A percentile compares a stretch with the other conserved stretches of the same genome.
These are phyloP conservation scores for Isatis lusitanica DNA, from an alignment of 441 rosid species.

Conservation along the genomic window DNA sequence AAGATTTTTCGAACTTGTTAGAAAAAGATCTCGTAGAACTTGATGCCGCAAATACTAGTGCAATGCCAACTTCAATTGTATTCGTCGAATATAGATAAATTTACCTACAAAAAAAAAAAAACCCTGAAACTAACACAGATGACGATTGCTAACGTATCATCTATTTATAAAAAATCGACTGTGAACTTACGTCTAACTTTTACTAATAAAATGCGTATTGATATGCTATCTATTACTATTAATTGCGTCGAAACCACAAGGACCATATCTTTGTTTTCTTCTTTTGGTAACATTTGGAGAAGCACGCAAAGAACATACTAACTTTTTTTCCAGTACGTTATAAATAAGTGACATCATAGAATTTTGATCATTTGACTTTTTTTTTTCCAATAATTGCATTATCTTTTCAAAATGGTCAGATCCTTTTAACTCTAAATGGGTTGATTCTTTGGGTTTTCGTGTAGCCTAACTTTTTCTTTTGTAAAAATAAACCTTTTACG, in stretches of 20 bases:
- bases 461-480: slow-evolving; percentile 16
- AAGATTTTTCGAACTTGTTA: background rate
- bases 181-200: slow-evolving; percentile 6
- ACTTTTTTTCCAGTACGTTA: slow-evolving; percentile 6
- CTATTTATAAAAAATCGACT: slow-evolving; percentile 1
- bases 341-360: slow-evolving; percentile 23
- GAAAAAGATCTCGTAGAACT: background rate
- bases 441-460: slow-evolving; percentile 19
- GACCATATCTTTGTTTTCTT: slow-evolving; percentile 32
- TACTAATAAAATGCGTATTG: background rate
- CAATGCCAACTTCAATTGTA: background rate
- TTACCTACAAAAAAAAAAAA: background rate
- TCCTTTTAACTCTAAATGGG: slow-evolving; percentile 21
- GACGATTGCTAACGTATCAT: slow-evolving; percentile 24
- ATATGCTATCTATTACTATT: slow-evolving; percentile 12
- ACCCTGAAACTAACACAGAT: slow-evolving; percentile 21
- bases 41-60: background rate
- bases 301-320: slow-evolving; percentile 29
- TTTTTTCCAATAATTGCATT: slow-evolving; percentile 8
- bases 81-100: background rate
- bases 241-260: slow-evolving; percentile 19
- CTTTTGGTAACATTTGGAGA: slow-evolving; percentile 34
- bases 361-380: slow-evolving; percentile 4
- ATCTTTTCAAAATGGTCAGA: slow-evolving; percentile 22
- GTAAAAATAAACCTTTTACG: background rate